Evolutionary conservation across 2,329 filamentous ascomycete genomes (phyloP), one percentile per base, ranked within the genome.

Genomic region (Ophiostoma montium): DNA sequence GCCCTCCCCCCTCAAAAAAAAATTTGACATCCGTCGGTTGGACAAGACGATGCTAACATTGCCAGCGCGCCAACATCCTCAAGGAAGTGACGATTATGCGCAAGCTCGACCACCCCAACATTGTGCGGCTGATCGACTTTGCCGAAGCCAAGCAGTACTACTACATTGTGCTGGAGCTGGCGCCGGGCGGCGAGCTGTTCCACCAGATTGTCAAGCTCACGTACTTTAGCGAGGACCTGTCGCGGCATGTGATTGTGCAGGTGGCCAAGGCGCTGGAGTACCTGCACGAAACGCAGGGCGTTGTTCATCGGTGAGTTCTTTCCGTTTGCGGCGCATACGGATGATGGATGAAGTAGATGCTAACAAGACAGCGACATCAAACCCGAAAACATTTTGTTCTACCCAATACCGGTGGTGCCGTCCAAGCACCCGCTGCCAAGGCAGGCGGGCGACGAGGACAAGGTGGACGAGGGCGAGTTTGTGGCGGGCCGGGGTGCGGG

Each of bases 51-150:
- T 41, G 19, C 35, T 30, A 31, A 39, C 27, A 38, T n/a, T 46
- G 36, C 23, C 43, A 98, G 92, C 78, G 92, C 68, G 86, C 90
- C 55, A 98, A 96, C 61, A 96, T 98, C 56, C 70, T 98, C 53
- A 98, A 98, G 68, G 92, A 98, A 66, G 92, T 98, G 13, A 86
- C 95, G 61, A 98, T 98, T 58, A 98, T 98, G 90, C 86, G 89
- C 55, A 85, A 94, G 60, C 74, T 98, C 44, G 88, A 96, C 56
- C 92, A 98, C 58, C 89, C 90, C 54, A 96, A 96, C 63, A 92
- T 98, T 53, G 80, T 95, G 65, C 90, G 87, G 62, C 78, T 98
- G 51, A 75, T 96, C 59, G 87, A 95, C 60, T 96, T 96, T 62
- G 84, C 84, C 55, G 92, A 98, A 66, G 94, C 89, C 1, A 76